A percentile compares a stretch with the other conserved stretches of the same genome.
phyloP scores from a whole-genome alignment of 805 yeast genomes.

The Kodamaea restingae region DNA sequence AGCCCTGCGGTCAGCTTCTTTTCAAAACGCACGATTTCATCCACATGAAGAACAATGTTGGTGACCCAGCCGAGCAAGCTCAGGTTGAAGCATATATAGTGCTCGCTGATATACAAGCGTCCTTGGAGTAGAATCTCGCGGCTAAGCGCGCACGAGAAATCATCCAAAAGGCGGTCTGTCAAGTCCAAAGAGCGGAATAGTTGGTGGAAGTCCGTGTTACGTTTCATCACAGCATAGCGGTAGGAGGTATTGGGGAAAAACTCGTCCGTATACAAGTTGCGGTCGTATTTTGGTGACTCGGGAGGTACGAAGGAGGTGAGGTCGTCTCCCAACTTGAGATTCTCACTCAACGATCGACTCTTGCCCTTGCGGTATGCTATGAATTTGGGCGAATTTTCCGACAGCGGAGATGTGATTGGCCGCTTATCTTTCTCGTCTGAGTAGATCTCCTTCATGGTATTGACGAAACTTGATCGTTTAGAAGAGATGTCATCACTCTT shows the following conservation, averaged over 20 bases:
- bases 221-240: slow-evolving; percentile 59
- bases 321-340: slow-evolving; percentile 9
- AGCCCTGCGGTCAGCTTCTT: slow-evolving; percentile 63
- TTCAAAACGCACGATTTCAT: slow-evolving; percentile 59
- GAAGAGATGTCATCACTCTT: slow-evolving; percentile 7
- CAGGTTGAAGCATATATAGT: slow-evolving; percentile 58
- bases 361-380: slow-evolving; percentile 36
- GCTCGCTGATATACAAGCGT: slow-evolving; percentile 53
- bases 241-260: slow-evolving; percentile 54
- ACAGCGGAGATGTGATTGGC: slow-evolving; percentile 3
- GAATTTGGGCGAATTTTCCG: slow-evolving; percentile 31
- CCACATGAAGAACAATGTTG: slow-evolving; percentile 51
- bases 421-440: slow-evolving; percentile 3
- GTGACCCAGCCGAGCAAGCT: slow-evolving; percentile 68
- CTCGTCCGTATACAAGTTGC: slow-evolving; percentile 53
- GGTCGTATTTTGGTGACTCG: slow-evolving; percentile 25
- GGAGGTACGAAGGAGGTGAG: not conserved
- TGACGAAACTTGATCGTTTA: slow-evolving; percentile 8
- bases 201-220: slow-evolving; percentile 58
- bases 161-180: slow-evolving; percentile 54
- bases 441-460: slow-evolving; percentile 9
- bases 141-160: slow-evolving; percentile 61
- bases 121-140: slow-evolving; percentile 69
- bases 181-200: slow-evolving; percentile 50
- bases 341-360: slow-evolving; percentile 28